Evolutionary conservation across 805 yeast genomes (phyloP).

Genomic region (Candida ascalaphidarum): DNA sequence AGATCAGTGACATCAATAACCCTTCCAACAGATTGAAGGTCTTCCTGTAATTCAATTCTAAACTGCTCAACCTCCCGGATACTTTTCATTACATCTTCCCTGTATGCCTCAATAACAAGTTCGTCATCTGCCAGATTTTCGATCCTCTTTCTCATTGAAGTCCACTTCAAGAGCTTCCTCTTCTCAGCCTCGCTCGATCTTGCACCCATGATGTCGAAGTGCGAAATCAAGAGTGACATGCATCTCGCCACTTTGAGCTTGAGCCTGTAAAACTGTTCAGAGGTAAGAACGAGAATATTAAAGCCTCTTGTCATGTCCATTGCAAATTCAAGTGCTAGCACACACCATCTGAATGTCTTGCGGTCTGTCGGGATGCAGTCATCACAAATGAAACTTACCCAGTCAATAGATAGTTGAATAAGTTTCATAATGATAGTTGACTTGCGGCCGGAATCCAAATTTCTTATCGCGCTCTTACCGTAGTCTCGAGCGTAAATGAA

Average conservation of each 20-base stretch:
- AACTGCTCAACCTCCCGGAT: constrained; percentile 55
- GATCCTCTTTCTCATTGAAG: constrained; percentile 45
- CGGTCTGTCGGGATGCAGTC: constrained; percentile 91
- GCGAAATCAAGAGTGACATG: constrained; percentile 87
- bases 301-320: constrained; percentile 91
- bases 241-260: constrained; percentile 87
- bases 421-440: constrained; percentile 63
- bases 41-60: constrained; percentile 35
- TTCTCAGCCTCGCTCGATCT: constrained; percentile 68
- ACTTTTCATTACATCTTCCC: constrained; percentile 61
- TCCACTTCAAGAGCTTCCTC: constrained; percentile 46
- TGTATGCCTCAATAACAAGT: constrained; percentile 38
- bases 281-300: constrained; percentile 72
- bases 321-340: constrained; percentile 88
- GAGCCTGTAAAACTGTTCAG: constrained; percentile 63
- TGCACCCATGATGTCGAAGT: constrained; percentile 98
- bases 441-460: constrained; percentile 56
- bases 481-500: constrained; percentile 76
- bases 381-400: constrained; percentile 90
- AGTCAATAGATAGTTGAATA: constrained; percentile 70
- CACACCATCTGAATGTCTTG: constrained; percentile 93
- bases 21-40: constrained; percentile 58
- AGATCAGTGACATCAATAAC: constrained; percentile 82
- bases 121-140: constrained; percentile 35
- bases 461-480: constrained; percentile 62